phyloP scores from a whole-genome alignment of 257 asterid species.

The Ajuga chamaepitys region DNA sequence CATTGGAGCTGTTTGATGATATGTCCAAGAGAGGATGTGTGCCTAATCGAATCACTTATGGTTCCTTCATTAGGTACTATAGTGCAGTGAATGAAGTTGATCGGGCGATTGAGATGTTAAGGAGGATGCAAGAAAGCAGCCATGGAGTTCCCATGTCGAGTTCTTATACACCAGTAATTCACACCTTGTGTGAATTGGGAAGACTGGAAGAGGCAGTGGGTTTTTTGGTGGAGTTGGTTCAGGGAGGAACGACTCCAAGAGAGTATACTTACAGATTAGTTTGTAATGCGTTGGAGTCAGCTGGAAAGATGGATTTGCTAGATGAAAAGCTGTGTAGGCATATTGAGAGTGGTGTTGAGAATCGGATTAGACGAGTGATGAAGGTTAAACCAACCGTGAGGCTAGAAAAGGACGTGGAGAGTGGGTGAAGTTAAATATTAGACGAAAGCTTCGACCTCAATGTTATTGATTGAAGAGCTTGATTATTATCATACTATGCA shows the following conservation, averaged over 20 bases:
- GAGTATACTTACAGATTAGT: constrained; percentile 67
- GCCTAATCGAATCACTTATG: constrained; percentile 74
- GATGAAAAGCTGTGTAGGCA: constrained; percentile 22
- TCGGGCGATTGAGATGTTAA: constrained; percentile 73
- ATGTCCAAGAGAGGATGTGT: constrained; percentile 58
- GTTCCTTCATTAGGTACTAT: constrained; percentile 76
- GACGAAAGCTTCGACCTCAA: too few species aligned
- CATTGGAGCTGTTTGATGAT: constrained; percentile 78
- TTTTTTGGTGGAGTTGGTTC: constrained; percentile 57
- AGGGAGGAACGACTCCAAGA: constrained; percentile 72
- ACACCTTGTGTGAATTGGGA: constrained; percentile 72
- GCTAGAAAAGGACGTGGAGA: constrained; percentile 1
- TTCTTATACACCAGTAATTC: constrained; percentile 73
- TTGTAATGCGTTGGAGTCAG: constrained; percentile 33
- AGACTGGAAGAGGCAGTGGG: constrained; percentile 60
- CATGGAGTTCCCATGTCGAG: constrained; percentile 68
- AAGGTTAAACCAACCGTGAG: constrained; percentile 52
- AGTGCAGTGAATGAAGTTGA: constrained; percentile 82
- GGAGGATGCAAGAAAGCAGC: constrained; percentile 54
- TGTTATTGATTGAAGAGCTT: too few species aligned
- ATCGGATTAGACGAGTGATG: constrained; percentile 46
- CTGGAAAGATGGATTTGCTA: constrained; percentile 41
- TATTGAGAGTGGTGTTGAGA: constrained; percentile 54
- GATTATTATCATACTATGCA: neutral
- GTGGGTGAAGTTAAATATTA: neutral